Evolutionary conservation across 2,329 filamentous ascomycete species (phyloP).

Genomic region (Colletotrichum falcatum): DNA sequence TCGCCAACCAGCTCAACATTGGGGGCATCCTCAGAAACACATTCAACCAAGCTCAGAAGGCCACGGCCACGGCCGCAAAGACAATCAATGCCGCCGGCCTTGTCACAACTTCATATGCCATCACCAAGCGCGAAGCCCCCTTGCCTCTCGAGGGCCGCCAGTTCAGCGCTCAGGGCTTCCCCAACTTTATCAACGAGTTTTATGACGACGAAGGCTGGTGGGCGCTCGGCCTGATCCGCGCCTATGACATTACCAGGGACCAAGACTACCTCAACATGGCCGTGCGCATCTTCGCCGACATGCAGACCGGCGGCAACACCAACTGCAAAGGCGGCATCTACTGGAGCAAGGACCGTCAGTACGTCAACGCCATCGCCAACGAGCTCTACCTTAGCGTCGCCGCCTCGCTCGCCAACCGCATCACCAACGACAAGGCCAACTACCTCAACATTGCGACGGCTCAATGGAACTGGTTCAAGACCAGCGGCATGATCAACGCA

Average conservation of each 20-base stretch:
- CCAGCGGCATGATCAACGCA: conserved; percentile 63
- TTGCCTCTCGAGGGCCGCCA: conserved; percentile 46
- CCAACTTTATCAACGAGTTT: conserved; percentile 62
- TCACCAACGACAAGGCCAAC: conserved; percentile 50
- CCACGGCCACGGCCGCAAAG: conserved; percentile 54
- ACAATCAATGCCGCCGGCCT: conserved; percentile 51
- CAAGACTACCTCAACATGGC: conserved; percentile 65
- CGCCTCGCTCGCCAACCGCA: conserved; percentile 64
- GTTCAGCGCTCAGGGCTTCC: conserved; percentile 45
- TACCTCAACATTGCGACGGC: conserved; percentile 63
- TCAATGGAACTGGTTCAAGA: conserved; percentile 66
- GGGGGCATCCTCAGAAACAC: conserved; percentile 58
- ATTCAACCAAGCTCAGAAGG: conserved; percentile 58
- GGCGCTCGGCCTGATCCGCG: conserved; percentile 68
- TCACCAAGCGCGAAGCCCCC: conserved; percentile 46
- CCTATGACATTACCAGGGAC: conserved; percentile 66
- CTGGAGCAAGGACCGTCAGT: conserved; percentile 65
- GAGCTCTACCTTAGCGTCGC: conserved; percentile 68
- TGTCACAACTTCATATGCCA: conserved; percentile 53
- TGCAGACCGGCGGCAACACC: conserved; percentile 60
- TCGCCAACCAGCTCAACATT: conserved; percentile 54
- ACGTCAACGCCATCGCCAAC: conserved; percentile 69
- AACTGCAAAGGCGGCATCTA: conserved; percentile 67
- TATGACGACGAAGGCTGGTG: conserved; percentile 76
- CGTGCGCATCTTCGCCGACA: conserved; percentile 66